phyloP scores from a whole-genome alignment of 352 stramenopile genomes.

The Globisporangium irregulare region DNA sequence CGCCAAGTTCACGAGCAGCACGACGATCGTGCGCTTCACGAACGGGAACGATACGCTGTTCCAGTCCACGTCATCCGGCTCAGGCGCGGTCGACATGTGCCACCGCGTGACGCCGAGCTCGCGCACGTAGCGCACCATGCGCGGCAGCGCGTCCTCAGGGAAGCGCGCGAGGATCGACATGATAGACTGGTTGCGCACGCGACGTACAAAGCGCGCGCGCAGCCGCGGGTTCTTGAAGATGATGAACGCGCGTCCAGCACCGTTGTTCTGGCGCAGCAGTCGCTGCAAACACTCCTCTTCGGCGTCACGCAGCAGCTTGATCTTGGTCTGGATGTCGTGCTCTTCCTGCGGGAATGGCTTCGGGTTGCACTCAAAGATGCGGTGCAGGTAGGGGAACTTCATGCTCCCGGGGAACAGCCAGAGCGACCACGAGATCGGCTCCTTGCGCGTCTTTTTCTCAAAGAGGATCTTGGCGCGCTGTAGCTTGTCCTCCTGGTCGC shows the following conservation, averaged over 20 bases:
- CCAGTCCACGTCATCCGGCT: conserved; percentile 86
- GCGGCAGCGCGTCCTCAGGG: conserved; percentile 53
- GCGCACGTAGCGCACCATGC: conserved; percentile 70
- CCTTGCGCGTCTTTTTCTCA: conserved; percentile 29
- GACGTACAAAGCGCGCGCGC: conserved; percentile 73
- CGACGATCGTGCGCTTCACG: conserved; percentile 67
- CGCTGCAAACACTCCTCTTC: conserved; percentile 52
- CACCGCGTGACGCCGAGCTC: conserved; percentile 76
- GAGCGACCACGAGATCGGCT: conserved; percentile 62
- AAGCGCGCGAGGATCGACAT: conserved; percentile 73
- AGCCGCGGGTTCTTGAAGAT: conserved; percentile 76
- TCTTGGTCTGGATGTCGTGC: conserved; percentile 31
- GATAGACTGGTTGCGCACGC: conserved; percentile 71
- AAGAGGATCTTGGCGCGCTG: conserved; percentile 61
- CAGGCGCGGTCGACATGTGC: conserved; percentile 69
- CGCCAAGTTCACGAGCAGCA: conserved; percentile 71
- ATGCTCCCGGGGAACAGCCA: conserved; percentile 65
- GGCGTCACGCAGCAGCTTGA: conserved; percentile 52
- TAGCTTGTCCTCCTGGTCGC: conserved; percentile 47
- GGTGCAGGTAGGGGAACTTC: conserved; percentile 60
- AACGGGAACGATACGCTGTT: conserved; percentile 82
- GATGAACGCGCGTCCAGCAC: conserved; percentile 74
- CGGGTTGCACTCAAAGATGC: conserved; percentile 43
- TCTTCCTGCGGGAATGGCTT: conserved; percentile 46
- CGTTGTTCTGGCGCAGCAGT: conserved; percentile 67